Percentiles rank a stretch among this genome's conserved stretches.
Conservation (phyloP, 345 rosid species). For the Passiflora organensis region DNA sequence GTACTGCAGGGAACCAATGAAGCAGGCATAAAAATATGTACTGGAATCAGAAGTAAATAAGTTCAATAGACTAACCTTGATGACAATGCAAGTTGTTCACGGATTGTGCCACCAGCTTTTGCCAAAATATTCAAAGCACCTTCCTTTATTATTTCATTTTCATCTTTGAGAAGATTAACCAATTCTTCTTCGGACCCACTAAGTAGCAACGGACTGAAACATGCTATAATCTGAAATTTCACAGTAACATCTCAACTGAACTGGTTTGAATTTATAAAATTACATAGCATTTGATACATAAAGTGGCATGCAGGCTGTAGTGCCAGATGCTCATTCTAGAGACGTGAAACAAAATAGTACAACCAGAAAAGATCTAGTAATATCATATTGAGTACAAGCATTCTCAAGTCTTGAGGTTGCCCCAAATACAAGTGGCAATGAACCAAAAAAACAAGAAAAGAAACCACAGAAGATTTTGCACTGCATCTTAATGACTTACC, state of each 20-base stretch:
- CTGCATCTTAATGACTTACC: slow-evolving; percentile 41
- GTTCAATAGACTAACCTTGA: slow-evolving; percentile 53
- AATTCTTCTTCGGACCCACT: slow-evolving; percentile 82
- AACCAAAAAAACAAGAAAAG: not conserved
- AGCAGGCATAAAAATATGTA: slow-evolving; percentile 20
- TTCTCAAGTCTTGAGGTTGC: not conserved
- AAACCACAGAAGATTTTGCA: not conserved
- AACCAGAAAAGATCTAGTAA: no score
- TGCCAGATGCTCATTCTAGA: no score
- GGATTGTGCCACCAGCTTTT: slow-evolving; percentile 88
- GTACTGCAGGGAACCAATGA: slow-evolving; percentile 54
- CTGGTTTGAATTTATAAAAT: no score
- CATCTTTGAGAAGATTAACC: slow-evolving; percentile 72
- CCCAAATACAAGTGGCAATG: not conserved
- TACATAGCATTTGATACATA: no score
- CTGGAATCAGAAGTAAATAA: slow-evolving; percentile 14
- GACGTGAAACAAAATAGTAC: no score
- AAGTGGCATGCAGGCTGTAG: no score
- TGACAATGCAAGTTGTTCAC: slow-evolving; percentile 78
- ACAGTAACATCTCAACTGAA: not conserved
- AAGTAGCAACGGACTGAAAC: slow-evolving; percentile 70
- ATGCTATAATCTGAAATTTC: slow-evolving; percentile 71
- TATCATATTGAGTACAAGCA: no score
- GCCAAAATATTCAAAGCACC: slow-evolving; percentile 91
- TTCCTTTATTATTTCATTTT: slow-evolving; percentile 76